phyloP scores from a whole-genome alignment of 257 asterid species.

The Echites panduratus region DNA sequence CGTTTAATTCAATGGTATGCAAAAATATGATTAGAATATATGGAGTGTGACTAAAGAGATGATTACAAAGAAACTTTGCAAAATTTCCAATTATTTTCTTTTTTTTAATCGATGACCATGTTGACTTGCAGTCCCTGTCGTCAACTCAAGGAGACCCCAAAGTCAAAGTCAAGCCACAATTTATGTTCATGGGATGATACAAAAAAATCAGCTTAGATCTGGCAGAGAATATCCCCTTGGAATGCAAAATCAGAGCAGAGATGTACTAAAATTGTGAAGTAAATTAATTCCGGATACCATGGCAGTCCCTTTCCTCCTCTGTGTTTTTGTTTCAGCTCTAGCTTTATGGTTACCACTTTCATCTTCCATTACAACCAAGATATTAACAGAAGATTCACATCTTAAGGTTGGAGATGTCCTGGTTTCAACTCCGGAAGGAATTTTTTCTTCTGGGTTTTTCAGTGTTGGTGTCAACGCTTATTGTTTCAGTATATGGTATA shows the following conservation, averaged over 20 bases:
- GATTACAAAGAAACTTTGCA: too few relatives aligned
- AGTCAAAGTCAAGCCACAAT: too few relatives aligned
- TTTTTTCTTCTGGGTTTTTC: conserved; percentile 29
- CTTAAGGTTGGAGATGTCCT: background rate
- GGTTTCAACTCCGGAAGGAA: conserved; percentile 7
- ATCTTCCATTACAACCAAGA: conserved; percentile 9
- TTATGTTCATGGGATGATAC: background rate
- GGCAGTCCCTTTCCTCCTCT: background rate
- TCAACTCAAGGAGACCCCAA: too few relatives aligned
- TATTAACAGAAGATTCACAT: conserved; percentile 11
- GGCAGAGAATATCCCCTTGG: too few relatives aligned
- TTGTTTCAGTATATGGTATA: conserved; percentile 31
- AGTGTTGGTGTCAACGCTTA: conserved; percentile 27
- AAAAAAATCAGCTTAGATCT: too few relatives aligned
- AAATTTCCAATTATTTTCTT: too few relatives aligned
- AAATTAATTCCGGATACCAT: conserved; percentile 2
- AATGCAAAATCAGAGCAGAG: background rate
- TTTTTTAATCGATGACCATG: too few relatives aligned
- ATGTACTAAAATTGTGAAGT: background rate
- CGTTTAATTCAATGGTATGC: too few relatives aligned
- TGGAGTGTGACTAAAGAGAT: too few relatives aligned
- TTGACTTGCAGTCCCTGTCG: too few relatives aligned
- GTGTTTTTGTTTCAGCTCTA: conserved; percentile 7
- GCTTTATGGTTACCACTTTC: conserved; percentile 8
- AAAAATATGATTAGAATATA: too few relatives aligned